These are phyloP conservation scores for Hortiboletus campestris DNA, from an alignment of 768 basidiomycete species.

Conservation along the genomic window DNA sequence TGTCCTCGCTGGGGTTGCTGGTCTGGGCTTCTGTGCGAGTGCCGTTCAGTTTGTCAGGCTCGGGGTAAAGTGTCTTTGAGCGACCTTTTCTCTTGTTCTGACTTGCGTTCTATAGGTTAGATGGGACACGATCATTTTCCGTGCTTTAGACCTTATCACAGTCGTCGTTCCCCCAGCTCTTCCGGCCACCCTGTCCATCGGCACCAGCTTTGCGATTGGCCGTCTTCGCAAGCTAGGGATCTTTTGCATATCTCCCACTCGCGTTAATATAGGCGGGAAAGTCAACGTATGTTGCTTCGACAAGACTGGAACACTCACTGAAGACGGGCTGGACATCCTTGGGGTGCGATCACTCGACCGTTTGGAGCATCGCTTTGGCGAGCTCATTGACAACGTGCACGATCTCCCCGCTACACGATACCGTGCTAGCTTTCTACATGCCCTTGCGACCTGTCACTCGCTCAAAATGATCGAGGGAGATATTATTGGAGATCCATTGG, in stretches of 20 bases:
- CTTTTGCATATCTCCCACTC: conserved; percentile 94
- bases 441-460: conserved; percentile 94
- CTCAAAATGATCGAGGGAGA: conserved; percentile 86
- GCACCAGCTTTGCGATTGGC: conserved; percentile 90
- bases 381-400: conserved; percentile 81
- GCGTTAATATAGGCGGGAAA: conserved; percentile 94
- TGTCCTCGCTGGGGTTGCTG: conserved; percentile 89
- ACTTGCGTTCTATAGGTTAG: conserved; percentile 52
- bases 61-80: conserved; percentile 50
- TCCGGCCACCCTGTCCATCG: conserved; percentile 95
- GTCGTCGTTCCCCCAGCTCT: conserved; percentile 97
- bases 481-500: conserved; percentile 92
- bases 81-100: not conserved
- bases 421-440: conserved; percentile 86
- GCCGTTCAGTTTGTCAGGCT: conserved; percentile 90
- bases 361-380: conserved; percentile 75
- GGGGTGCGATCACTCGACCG: conserved; percentile 88
- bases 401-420: conserved; percentile 73
- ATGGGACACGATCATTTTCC: conserved; percentile 88
- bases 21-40: conserved; percentile 86
- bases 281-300: conserved; percentile 98
- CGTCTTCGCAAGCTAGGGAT: conserved; percentile 85
- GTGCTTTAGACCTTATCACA: conserved; percentile 93
- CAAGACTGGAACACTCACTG: conserved; percentile 97
- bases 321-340: conserved; percentile 96